Conservation (phyloP, 805 yeast genomes). For the Lipomyces yamadae region DNA sequence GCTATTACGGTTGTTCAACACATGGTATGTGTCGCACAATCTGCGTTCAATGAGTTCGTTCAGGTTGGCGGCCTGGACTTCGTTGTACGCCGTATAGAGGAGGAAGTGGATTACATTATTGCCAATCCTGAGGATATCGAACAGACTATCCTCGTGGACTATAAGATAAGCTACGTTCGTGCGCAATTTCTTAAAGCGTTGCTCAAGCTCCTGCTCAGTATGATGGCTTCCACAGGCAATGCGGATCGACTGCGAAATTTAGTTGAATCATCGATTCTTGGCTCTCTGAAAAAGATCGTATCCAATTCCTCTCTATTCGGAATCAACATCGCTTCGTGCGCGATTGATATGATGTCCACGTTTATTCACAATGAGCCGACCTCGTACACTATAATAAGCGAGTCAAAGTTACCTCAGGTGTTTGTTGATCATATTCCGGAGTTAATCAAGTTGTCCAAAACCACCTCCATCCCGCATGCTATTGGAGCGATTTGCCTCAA, state of each 20-base stretch:
- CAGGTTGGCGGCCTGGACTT: conserved; percentile 67
- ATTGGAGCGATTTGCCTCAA: conserved; percentile 84
- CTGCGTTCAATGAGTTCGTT: conserved; percentile 63
- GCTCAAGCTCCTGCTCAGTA: conserved; percentile 64
- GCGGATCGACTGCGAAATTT: conserved; percentile 77
- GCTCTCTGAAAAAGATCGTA: conserved; percentile 63
- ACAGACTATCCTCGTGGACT: conserved; percentile 39
- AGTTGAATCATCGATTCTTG: conserved; percentile 80
- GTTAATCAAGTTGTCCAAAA: conserved; percentile 57
- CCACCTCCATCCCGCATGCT: conserved; percentile 69
- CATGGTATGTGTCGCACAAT: conserved; percentile 47
- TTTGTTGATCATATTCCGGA: conserved; percentile 62
- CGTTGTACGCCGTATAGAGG: conserved; percentile 62
- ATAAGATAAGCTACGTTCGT: conserved; percentile 40
- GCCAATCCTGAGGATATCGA: conserved; percentile 25
- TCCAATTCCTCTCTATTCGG: conserved; percentile 67
- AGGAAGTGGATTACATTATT: conserved; percentile 56
- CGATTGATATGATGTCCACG: conserved; percentile 66
- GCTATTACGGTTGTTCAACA: conserved; percentile 64
- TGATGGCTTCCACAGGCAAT: conserved; percentile 75
- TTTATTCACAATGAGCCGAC: conserved; percentile 92
- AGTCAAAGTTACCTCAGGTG: conserved; percentile 71
- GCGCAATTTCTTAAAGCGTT: conserved; percentile 58
- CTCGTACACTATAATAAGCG: conserved; percentile 76
- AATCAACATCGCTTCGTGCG: conserved; percentile 60